These are phyloP conservation scores for Exutisphaerella laricina DNA, from an alignment of 2,329 filamentous ascomycete genomes.

Conservation along the genomic window DNA sequence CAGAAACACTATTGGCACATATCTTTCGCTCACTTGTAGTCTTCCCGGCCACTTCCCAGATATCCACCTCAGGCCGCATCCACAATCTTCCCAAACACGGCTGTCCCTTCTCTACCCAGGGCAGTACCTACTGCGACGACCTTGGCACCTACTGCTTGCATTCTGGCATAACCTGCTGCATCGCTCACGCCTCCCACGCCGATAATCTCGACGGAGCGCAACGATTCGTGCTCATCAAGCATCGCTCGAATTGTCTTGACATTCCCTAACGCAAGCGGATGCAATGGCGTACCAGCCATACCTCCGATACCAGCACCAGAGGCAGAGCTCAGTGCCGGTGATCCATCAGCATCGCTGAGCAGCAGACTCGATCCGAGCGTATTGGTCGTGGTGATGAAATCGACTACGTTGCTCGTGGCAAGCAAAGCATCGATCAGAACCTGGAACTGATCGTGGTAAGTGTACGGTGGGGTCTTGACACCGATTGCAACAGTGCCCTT, in stretches of 20 bases:
- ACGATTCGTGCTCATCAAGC: conserved; percentile 47
- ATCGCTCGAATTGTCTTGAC: conserved; percentile 60
- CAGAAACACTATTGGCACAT: too few species aligned
- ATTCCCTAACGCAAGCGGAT: conserved; percentile 69
- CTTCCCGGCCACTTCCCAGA: too few species aligned
- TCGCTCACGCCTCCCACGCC: conserved; percentile 70
- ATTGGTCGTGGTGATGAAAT: conserved; percentile 70
- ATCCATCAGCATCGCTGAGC: conserved; percentile 33
- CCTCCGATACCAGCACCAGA: conserved; percentile 59
- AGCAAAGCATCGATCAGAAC: conserved; percentile 51
- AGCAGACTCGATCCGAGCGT: conserved; percentile 66
- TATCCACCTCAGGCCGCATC: background rate
- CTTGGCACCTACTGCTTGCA: conserved; percentile 60
- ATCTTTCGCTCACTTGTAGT: too few species aligned
- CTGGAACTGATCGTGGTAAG: conserved; percentile 60
- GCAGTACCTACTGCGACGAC: conserved; percentile 66
- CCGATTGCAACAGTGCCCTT: conserved; percentile 46
- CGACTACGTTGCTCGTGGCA: conserved; percentile 43
- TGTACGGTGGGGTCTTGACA: conserved; percentile 73
- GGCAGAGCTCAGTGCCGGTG: conserved; percentile 46
- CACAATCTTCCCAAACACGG: conserved; percentile 58
- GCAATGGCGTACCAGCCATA: conserved; percentile 65
- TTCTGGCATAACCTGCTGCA: conserved; percentile 55
- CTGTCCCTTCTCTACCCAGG: conserved; percentile 57
- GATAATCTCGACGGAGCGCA: conserved; percentile 58